Base-by-base conservation (phyloP, 169 alveolate genomes). In the Eimeria acervulina region DNA sequence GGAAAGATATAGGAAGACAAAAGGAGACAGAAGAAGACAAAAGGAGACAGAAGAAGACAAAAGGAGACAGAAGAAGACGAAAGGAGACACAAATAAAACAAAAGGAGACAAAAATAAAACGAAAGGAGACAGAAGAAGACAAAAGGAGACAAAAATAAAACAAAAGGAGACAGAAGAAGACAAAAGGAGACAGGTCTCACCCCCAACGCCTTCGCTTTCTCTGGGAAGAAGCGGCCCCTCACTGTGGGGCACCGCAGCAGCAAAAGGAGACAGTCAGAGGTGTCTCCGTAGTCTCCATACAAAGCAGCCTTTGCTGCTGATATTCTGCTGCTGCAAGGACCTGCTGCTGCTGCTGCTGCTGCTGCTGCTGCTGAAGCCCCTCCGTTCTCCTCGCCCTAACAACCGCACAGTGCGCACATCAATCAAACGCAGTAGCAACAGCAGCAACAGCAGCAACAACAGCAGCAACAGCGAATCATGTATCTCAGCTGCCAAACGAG, bases 131-230 rank as follows among this genome's bases (percentile, higher is more conserved):
- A 72, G 31, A 4, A 47, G 55, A 66, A 66, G 76, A 66, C 42
- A 33, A 28, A 12, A 72, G 83, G 17, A 33, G 5, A 26, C 4
- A 12, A 12, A 47, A 12, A 47, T 7, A n/a, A 5, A 21, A 31
- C 15, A 33, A 36, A 72, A 72, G 42, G 33, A 72, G 33, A 28
- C 26, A 72, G 42, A 3, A n/a, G 83, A n/a, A 72, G 4, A n/a
- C 26, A 7, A 7, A 72, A 17, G 28, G 83, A 72, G 15, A 78
- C 36, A 28, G n/a, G 61, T 28, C 95, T 90, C 51, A 90, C 95
- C 17, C 80, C 98, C 52, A 98, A 87, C 38, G 90, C 94, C 89
- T 97, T 94, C 1, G 99, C 99, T 63, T 97, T 98, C 63, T 97
- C 97, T 31, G 96, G 96, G 83, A 96, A 96, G 92, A 98, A 97